Evolutionary conservation across 305 asterid genomes (phyloP).

Genomic region (Fraxinus latifolia): DNA sequence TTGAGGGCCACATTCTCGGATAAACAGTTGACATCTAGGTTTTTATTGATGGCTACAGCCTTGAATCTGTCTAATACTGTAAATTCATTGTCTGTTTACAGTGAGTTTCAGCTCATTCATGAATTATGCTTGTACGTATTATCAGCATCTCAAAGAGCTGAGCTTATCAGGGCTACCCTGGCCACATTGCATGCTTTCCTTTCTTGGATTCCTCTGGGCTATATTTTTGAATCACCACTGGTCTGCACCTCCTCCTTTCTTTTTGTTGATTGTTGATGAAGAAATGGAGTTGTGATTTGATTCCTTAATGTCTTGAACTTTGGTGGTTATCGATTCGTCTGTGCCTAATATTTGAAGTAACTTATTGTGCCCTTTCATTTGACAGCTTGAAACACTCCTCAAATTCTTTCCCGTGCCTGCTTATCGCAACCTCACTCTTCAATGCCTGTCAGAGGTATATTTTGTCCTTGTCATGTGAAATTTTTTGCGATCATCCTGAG

Average conservation of each 20-base stretch:
- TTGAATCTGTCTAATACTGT: background rate
- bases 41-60: background rate
- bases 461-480: background rate
- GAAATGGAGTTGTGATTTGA: conserved; percentile 2
- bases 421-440: conserved; percentile 88
- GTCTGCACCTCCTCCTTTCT: conserved; percentile 46
- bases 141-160: conserved; percentile 92
- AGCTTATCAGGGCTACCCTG: conserved; percentile 92
- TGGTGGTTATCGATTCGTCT: background rate
- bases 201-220: conserved; percentile 99
- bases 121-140: conserved; percentile 89
- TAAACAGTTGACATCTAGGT: background rate
- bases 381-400: conserved; percentile 84
- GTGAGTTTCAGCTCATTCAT: conserved; percentile 97
- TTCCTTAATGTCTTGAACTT: background rate
- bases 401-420: conserved; percentile 73
- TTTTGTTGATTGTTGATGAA: conserved; percentile 22
- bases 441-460: conserved; percentile 86
- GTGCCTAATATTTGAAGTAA: conserved; percentile 10
- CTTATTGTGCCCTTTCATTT: conserved; percentile 23
- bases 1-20: background rate
- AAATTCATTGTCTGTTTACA: conserved; percentile 28
- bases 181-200: conserved; percentile 96
- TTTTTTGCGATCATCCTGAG: background rate
- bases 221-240: conserved; percentile 93